These are phyloP conservation scores for Capronia americana DNA, from an alignment of 2,329 filamentous ascomycete species.

Conservation along the genomic window DNA sequence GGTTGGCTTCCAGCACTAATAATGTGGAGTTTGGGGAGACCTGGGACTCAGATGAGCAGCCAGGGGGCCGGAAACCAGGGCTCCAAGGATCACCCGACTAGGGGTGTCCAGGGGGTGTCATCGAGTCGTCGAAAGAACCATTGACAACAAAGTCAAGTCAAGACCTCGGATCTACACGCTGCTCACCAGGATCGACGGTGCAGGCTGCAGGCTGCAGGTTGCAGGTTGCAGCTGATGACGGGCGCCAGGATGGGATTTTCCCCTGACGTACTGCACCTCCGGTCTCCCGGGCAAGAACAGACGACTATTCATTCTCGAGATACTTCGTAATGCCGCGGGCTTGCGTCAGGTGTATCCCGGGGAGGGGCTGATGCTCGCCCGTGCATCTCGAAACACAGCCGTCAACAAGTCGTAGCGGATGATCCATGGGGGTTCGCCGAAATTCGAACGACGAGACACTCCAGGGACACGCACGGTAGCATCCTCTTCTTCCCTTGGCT, in stretches of 20 bases:
- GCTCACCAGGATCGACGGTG: conserved; percentile 27
- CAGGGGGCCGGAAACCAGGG: conserved; percentile 12
- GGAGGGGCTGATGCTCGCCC: not conserved
- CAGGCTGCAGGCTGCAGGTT: conserved; percentile 23
- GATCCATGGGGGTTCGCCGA: conserved; percentile 5
- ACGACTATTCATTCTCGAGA: not conserved
- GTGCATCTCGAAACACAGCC: not conserved
- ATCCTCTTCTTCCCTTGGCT: conserved; percentile 3
- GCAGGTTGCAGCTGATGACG: conserved; percentile 14
- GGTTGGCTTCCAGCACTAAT: conserved; percentile 10
- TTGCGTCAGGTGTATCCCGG: no score
- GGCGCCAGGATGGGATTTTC: conserved; percentile 15
- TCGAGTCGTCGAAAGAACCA: conserved; percentile 13
- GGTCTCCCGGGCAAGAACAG: conserved; percentile 1
- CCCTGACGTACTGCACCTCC: conserved; percentile 6
- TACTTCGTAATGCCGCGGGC: no score
- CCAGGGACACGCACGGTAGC: no score
- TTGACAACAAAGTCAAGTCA: conserved; percentile 1
- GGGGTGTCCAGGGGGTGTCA: conserved; percentile 13
- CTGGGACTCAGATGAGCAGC: conserved; percentile 22
- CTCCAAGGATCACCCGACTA: conserved; percentile 8
- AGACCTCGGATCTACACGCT: conserved; percentile 24
- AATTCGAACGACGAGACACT: conserved; percentile 2
- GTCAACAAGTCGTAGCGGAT: not conserved
- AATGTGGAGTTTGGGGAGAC: conserved; percentile 13